phyloP scores from a whole-genome alignment of 2,329 filamentous ascomycete genomes.

The Arthrobotrys entomopaga region DNA sequence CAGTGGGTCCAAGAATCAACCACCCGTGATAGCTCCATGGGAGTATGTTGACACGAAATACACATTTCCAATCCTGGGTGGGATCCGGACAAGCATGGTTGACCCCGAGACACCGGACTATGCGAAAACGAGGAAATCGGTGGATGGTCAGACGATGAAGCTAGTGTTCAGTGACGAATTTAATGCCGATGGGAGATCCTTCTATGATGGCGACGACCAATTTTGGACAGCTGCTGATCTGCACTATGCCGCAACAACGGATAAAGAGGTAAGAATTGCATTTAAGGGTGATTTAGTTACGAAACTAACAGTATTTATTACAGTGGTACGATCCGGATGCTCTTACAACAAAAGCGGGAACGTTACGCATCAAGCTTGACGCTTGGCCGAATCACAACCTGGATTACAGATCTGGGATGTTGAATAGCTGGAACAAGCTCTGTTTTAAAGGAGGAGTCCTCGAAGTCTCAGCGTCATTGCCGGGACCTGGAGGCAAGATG shows the following conservation, averaged over 20 bases:
- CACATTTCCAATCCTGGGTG: conserved; percentile 65
- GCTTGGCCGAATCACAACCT: conserved; percentile 73
- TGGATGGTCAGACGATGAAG: conserved; percentile 64
- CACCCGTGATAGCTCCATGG: conserved; percentile 34
- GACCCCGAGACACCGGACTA: conserved; percentile 67
- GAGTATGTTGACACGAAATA: conserved; percentile 59
- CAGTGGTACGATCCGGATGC: conserved; percentile 78
- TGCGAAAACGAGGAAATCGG: conserved; percentile 64
- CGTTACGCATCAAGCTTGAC: conserved; percentile 73
- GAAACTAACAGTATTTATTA: conserved; percentile 41
- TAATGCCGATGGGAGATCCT: conserved; percentile 67
- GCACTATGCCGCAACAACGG: conserved; percentile 68
- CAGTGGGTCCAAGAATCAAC: not conserved
- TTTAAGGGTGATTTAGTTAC: not conserved
- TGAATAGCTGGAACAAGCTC: conserved; percentile 78
- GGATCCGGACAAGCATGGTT: conserved; percentile 65
- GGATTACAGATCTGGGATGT: conserved; percentile 77
- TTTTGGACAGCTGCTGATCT: conserved; percentile 68
- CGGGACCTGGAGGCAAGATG: conserved; percentile 47
- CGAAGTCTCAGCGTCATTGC: conserved; percentile 63
- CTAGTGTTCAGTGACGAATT: conserved; percentile 70
- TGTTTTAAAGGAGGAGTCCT: conserved; percentile 77
- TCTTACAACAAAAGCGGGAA: conserved; percentile 71
- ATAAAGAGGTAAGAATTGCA: conserved; percentile 62
- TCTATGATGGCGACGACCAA: conserved; percentile 70